Evolutionary conservation across 768 basidiomycete genomes (phyloP).

Genomic region (Russula virescens): DNA sequence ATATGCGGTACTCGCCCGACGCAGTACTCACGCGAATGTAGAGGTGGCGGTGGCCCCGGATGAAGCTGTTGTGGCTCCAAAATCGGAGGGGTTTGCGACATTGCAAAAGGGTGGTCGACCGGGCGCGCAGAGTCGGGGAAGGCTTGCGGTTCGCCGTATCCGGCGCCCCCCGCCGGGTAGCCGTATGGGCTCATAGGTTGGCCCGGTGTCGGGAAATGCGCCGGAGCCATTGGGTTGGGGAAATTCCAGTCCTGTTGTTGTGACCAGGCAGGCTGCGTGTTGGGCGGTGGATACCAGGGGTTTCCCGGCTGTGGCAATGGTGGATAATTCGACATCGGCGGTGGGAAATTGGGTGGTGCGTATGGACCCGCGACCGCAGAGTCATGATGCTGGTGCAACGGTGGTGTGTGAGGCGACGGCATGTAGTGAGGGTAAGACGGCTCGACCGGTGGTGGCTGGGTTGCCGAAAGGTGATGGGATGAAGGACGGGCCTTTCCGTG

Average conservation of each 20-base stretch:
- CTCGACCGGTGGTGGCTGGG: neutral
- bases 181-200: neutral
- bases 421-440: slow-evolving; percentile 2
- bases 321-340: neutral
- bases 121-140: neutral
- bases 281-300: neutral
- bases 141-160: neutral
- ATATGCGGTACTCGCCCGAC: neutral
- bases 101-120: neutral
- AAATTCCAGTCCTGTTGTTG: slow-evolving; percentile 2
- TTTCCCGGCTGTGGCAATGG: neutral
- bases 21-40: slow-evolving; percentile 9
- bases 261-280: neutral
- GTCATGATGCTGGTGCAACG: neutral
- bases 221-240: neutral
- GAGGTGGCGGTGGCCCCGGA: slow-evolving; percentile 7
- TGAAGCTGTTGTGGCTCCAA: slow-evolving; percentile 7
- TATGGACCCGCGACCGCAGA: neutral
- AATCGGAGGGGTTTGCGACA: neutral
- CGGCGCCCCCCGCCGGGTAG: neutral
- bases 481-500: neutral
- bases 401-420: neutral
- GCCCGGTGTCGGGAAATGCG: neutral
- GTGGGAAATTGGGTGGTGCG: neutral
- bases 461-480: neutral